Evolutionary conservation across 805 yeast genomes (phyloP).

Genomic region (Sugiyamaella chiloensis): DNA sequence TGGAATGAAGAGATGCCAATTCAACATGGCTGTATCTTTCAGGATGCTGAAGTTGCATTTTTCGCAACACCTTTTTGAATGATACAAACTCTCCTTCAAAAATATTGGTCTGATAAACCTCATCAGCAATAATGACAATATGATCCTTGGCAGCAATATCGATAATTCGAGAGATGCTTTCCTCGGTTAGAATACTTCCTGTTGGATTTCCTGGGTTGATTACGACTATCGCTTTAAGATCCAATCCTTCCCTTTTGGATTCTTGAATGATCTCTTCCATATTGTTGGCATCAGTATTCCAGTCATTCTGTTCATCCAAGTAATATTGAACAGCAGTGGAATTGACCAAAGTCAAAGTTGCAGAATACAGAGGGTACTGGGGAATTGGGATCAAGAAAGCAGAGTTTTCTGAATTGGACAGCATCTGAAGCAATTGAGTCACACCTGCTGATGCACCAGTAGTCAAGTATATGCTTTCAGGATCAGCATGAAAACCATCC

Average conservation of each 20-base stretch:
- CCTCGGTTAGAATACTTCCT: slow-evolving; percentile 70
- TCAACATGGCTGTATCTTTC: slow-evolving; percentile 69
- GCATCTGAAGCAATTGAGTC: slow-evolving; percentile 65
- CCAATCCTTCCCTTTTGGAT: slow-evolving; percentile 20
- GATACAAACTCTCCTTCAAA: slow-evolving; percentile 80
- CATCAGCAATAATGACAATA: slow-evolving; percentile 89
- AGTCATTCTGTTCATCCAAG: slow-evolving; percentile 71
- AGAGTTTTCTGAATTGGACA: slow-evolving; percentile 63
- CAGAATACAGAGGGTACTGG: slow-evolving; percentile 95
- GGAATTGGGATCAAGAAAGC: slow-evolving; percentile 89
- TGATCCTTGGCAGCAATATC: slow-evolving; percentile 81
- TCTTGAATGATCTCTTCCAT: slow-evolving; percentile 29
- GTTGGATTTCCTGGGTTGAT: slow-evolving; percentile 99
- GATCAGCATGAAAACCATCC: slow-evolving; percentile 68
- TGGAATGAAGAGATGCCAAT: slow-evolving; percentile 92
- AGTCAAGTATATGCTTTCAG: slow-evolving; percentile 77
- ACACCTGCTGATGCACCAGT: slow-evolving; percentile 96
- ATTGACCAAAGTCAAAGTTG: slow-evolving; percentile 81
- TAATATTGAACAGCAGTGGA: slow-evolving; percentile 84
- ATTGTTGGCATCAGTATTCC: slow-evolving; percentile 74
- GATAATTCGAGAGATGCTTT: slow-evolving; percentile 67
- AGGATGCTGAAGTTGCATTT: slow-evolving; percentile 51
- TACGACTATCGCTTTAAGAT: slow-evolving; percentile 80
- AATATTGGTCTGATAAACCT: slow-evolving; percentile 93
- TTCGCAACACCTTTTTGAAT: slow-evolving; percentile 72